A percentile compares a stretch with the other conserved stretches of the same genome.
Evolutionary conservation across 352 stramenopile genomes (phyloP).

Genomic region (Globisporangium nunn): DNA sequence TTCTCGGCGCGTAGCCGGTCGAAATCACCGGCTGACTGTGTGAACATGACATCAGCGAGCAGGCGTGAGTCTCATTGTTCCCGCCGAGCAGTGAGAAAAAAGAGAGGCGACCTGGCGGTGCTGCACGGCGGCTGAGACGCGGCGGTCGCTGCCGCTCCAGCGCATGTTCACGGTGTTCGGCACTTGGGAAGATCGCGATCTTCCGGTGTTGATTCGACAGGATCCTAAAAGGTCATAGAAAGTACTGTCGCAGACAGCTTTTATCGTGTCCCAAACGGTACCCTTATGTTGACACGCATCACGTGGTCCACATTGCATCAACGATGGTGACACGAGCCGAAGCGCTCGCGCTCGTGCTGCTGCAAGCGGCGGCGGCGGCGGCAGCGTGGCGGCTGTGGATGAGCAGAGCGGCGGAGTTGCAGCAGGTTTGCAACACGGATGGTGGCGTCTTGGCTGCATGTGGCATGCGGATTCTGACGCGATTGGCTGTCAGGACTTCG

Average conservation of each 20-base stretch:
- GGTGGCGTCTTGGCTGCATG: not conserved
- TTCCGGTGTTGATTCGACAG: not conserved
- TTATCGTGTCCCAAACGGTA: no score
- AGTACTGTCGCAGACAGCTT: no score
- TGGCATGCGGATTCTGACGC: not conserved
- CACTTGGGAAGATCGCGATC: constrained; percentile 2
- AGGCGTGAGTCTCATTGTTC: not conserved
- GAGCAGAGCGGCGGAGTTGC: not conserved
- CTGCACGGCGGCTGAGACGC: constrained; percentile 41
- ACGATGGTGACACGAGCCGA: not conserved
- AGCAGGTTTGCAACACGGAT: not conserved
- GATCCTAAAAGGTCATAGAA: constrained; percentile 1
- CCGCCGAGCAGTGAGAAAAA: no score
- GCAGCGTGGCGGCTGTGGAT: constrained; percentile 2
- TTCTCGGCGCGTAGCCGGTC: constrained; percentile 31
- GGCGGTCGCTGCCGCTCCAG: constrained; percentile 28
- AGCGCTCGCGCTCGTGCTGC: constrained; percentile 8
- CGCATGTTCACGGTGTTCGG: constrained; percentile 13
- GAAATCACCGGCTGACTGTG: constrained; percentile 32
- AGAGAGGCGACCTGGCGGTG: constrained; percentile 33
- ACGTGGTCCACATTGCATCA: no score
- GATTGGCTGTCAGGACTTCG: constrained; percentile 18
- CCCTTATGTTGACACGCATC: no score
- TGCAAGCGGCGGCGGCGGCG: constrained; percentile 2
- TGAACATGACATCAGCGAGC: not conserved